Percentiles rank a stretch among this genome's conserved stretches.
Evolutionary conservation across 2,329 filamentous ascomycete genomes (phyloP).

Genomic region (Fusarium penzigii): DNA sequence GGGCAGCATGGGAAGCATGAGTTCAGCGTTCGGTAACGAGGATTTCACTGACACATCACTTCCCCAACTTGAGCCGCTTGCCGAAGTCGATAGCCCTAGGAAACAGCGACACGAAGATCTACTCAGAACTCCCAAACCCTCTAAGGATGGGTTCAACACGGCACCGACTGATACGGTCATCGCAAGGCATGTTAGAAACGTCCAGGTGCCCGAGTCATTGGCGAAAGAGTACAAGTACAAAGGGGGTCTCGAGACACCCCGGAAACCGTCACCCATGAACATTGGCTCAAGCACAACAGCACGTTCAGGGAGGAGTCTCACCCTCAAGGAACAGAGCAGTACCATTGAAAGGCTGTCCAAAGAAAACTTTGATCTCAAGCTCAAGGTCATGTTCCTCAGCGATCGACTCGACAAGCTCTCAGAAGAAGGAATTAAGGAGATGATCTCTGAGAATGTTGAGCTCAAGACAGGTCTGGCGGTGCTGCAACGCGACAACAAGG

Average conservation of each 20-base stretch:
- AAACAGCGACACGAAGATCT: slow-evolving; percentile 42
- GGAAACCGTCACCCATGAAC: slow-evolving; percentile 51
- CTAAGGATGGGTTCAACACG: slow-evolving; percentile 51
- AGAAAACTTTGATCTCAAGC: slow-evolving; percentile 96
- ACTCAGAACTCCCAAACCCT: slow-evolving; percentile 71
- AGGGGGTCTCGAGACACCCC: slow-evolving; percentile 62
- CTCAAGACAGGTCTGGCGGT: slow-evolving; percentile 88
- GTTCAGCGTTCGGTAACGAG: slow-evolving; percentile 64
- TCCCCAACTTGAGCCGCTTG: slow-evolving; percentile 50
- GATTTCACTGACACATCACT: slow-evolving; percentile 50
- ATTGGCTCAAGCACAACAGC: slow-evolving; percentile 48
- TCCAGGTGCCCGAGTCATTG: slow-evolving; percentile 87
- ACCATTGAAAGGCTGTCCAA: slow-evolving; percentile 96
- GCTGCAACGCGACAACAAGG: slow-evolving; percentile 87
- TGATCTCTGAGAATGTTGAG: slow-evolving; percentile 97
- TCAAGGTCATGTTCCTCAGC: slow-evolving; percentile 96
- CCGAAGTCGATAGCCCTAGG: slow-evolving; percentile 48
- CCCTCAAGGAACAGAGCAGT: slow-evolving; percentile 94
- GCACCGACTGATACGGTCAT: slow-evolving; percentile 86
- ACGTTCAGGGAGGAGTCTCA: slow-evolving; percentile 70
- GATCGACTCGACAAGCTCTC: slow-evolving; percentile 91
- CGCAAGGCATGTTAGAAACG: slow-evolving; percentile 82
- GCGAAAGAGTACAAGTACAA: slow-evolving; percentile 83
- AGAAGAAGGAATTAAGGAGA: slow-evolving; percentile 94
- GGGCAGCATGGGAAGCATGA: slow-evolving; percentile 88